These are phyloP conservation scores for Hymenoscyphus fraxineus DNA, from an alignment of 2,329 filamentous ascomycete genomes.

Conservation along the genomic window DNA sequence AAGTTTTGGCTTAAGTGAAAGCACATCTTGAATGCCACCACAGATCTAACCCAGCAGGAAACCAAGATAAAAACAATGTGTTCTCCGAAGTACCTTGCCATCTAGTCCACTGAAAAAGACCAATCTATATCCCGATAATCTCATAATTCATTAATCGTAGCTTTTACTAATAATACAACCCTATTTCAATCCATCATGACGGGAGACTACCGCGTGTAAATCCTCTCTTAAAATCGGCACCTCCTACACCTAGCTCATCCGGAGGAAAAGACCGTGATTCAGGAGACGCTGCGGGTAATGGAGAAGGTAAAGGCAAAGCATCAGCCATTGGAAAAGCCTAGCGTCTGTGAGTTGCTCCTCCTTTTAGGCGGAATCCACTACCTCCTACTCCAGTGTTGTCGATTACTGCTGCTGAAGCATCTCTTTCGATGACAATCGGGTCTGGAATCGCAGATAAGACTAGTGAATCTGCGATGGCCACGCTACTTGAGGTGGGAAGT, in stretches of 20 bases:
- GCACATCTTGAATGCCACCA: neutral
- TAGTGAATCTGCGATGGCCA: neutral
- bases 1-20: neutral
- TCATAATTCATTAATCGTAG: neutral
- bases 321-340: neutral
- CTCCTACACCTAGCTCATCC: neutral
- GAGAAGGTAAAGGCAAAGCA: neutral
- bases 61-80: neutral
- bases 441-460: neutral
- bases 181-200: neutral
- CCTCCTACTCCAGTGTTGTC: neutral
- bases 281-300: neutral
- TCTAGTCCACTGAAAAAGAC: no score
- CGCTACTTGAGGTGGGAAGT: neutral
- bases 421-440: neutral
- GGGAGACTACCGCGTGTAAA: neutral
- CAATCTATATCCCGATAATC: neutral
- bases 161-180: neutral
- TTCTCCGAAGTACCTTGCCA: no score
- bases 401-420: neutral
- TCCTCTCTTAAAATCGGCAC: neutral
- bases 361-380: neutral
- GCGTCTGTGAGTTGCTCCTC: neutral
- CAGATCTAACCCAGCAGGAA: neutral
- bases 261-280: no score